phyloP scores from a whole-genome alignment of 768 basidiomycete genomes.

The Calocera cornea region DNA sequence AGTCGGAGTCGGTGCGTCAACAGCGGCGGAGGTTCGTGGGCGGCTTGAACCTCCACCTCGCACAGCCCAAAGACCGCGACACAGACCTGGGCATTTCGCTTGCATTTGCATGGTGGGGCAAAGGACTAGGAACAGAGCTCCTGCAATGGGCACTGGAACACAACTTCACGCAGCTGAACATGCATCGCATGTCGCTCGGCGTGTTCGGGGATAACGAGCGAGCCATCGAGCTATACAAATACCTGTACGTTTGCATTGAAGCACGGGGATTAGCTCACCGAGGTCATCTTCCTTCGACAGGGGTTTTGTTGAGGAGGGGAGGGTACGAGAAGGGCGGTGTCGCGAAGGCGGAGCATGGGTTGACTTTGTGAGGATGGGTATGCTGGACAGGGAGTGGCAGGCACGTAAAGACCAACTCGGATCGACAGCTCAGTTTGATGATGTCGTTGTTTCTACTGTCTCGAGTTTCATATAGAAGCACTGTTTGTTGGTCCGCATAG shows the following conservation, averaged over 20 bases:
- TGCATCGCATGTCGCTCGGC: background rate
- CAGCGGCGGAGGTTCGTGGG: background rate
- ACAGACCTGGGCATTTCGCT: background rate
- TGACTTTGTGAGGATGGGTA: background rate
- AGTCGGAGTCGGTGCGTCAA: background rate
- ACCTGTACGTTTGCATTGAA: background rate
- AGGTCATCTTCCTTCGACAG: background rate
- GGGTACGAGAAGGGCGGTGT: background rate
- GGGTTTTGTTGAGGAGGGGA: background rate
- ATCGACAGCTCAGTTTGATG: background rate
- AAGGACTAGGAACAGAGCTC: background rate
- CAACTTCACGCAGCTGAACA: background rate
- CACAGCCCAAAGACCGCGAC: background rate
- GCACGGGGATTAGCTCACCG: background rate
- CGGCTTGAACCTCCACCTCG: background rate
- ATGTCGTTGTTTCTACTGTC: background rate
- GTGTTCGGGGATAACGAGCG: background rate
- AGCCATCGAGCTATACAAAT: background rate
- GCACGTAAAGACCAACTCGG: background rate
- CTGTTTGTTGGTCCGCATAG: too few relatives aligned
- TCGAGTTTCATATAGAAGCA: background rate
- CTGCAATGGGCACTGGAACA: background rate
- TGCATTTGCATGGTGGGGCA: background rate
- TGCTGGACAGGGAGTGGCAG: background rate
- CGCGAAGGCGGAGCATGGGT: background rate